Evolutionary conservation across 2,329 filamentous ascomycete species (phyloP), one percentile per base, ranked within the genome.

Genomic region (Zasmidium angulare): DNA sequence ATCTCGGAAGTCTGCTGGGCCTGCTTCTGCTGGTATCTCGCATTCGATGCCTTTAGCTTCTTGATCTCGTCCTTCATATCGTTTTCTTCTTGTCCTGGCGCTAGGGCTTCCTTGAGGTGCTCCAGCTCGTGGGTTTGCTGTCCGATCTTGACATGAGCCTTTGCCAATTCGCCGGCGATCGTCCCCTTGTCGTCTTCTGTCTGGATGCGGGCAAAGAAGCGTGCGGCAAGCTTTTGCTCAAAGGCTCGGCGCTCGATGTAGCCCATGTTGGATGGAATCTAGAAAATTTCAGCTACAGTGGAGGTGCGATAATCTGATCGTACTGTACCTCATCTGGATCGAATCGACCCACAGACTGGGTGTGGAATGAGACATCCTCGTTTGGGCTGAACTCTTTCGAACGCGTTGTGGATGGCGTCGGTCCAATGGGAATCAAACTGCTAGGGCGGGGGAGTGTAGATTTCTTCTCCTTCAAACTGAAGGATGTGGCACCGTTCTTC

Each of bases 401-500:
- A 7, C 6, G 36, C 36, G 9, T 17, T 17, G 12, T 17, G 36
- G 36, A 17, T 11, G 26, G 11, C 43, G 17, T 53, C 24, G 55
- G n/a, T 3, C 19, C 23, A 21, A 26, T 1, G 14, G 29, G 26
- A 11, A 52, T 3, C 3, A 17, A 4, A 17, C 14, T 14, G 36
- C n/a, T 43, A 3, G 36, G 36, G 11, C 36, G 36, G 3, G 36
- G 36, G 3, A 43, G n/a, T 3, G 3, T 3, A 3, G 36, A 3
- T 17, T 19, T 43, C n/a, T 59, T 51, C 23, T 58, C 47, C 49
- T 64, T 64, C 49, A 57, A 40, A 23, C 58, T 62, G 23, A 60
- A 51, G 2, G 64, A 66, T 21, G 63, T 61, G n/a, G 68, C 68
- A 24, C 68, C 68, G 31, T 66, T 52, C 53, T 67, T 68, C 24